Evolutionary conservation across 2,329 filamentous ascomycete genomes (phyloP), one percentile per base, ranked within the genome.

Genomic region (Nothophoma quercina): DNA sequence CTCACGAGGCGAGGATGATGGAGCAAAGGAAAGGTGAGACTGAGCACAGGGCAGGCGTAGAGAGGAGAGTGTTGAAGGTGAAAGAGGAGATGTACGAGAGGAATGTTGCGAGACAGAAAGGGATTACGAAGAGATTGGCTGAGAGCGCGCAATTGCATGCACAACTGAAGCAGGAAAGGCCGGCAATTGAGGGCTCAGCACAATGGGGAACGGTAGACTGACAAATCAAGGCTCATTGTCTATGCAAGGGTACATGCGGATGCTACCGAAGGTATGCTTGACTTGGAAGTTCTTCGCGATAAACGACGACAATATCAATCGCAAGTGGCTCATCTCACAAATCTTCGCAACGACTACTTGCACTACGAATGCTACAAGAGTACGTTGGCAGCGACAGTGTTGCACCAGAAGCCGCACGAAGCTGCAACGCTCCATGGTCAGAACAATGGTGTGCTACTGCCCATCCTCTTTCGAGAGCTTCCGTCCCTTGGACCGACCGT

Each of bases 1-100:
- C 50, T 13, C 45, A 57, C 2, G 67, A 72, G 50, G 51, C 26
- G 15, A 50, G 51, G 36, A 30, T 69, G 59, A 60, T 60, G 33
- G 61, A 68, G 54, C 50, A 63, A 43, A 38, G 69, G 19, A 62
- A 67, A 46, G 43, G 30, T 4, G 68, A 71, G 48, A 21, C 68
- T 12, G 70, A 72, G 39, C 62, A 71, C 46, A 51, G 65, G 12
- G 60, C 58, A 0, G 55, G 40, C 2, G 55, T 68, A 18, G 71
- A 73, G 56, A 57, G 62, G 32, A 52, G 57, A 23, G 56, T 64
- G 56, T 26, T 73, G 9, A 63, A 62, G 58, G 69, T 71, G 38
- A 73, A 71, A 53, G 70, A 73, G 36, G 62, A 71, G 29, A 30
- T 69, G 49, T 71, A 65, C 54, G 64, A 71, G 39, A 53, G 64